Base-by-base conservation (phyloP, 257 asterid species). In the Jacaranda copaia region DNA sequence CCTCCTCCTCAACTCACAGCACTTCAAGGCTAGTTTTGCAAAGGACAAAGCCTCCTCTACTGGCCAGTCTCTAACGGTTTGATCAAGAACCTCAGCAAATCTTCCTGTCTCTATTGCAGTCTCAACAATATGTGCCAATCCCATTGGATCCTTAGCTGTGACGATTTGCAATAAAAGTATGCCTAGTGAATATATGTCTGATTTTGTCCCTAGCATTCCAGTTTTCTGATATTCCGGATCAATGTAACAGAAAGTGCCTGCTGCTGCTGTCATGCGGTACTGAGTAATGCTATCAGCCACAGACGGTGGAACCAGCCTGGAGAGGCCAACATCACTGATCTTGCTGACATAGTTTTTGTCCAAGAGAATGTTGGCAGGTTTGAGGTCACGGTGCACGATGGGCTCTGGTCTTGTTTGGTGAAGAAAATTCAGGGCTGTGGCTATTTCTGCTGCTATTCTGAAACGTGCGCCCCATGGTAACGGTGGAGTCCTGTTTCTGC, bases 141-240 rank as follows among this genome's bases (percentile, higher is more conserved):
- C 99, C 88, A 92, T 90, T 6, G 98, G 89, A 20, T 94, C 83
- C 82, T 52, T 87, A 0, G 96, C 98, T 0, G 98, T 89, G 61
- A 95, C 77, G 49, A 92, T 80, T 74, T 92, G 97, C 74, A 95
- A 80, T 53, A 92, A 20, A 53, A 89, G 71, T 8, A 92, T 84
- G 0, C 98, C 99, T 0, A 92, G 40, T 0, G 99, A 95, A 39
- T 92, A 94, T 39, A 89, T 62, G 25, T 92, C 98, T 1, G 99
- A 95, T 75, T 93, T 92, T 12, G 95, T 86, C 48, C 97, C 90
- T 40, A 95, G 77, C 94, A 87, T 79, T 15, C 97, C 96, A 0
- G 96, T 86, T 53, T 89, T 91, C 74, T 94, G 98, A 70, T 94
- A 90, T 89, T 95, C 97, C 0, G 99, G 99, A 58, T 95, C 99